phyloP scores from a whole-genome alignment of 2,329 filamentous ascomycete genomes.

The Pseudohalonectria lignicola region DNA sequence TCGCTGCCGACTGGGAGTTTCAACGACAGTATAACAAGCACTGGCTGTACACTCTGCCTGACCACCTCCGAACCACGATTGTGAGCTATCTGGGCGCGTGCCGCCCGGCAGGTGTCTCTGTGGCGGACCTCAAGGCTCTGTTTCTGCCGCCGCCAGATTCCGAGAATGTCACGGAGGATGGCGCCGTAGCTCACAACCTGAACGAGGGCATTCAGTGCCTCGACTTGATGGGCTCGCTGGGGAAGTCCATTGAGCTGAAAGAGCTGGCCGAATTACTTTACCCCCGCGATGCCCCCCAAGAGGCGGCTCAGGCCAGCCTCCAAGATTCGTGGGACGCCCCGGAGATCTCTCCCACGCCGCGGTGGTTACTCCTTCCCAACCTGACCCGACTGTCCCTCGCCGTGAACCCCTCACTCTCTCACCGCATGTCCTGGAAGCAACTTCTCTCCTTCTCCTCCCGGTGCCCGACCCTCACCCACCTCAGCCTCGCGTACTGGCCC shows the following conservation, averaged over 20 bases:
- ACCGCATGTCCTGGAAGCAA: conserved; percentile 43
- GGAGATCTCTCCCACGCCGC: conserved; percentile 17
- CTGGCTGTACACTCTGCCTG: conserved; percentile 44
- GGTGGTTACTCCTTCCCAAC: conserved; percentile 36
- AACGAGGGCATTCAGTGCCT: conserved; percentile 39
- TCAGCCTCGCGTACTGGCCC: conserved; percentile 53
- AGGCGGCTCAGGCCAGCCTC: conserved; percentile 11
- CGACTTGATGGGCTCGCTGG: conserved; percentile 42
- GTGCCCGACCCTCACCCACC: conserved; percentile 43
- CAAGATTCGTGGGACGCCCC: conserved; percentile 44
- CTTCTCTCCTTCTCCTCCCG: conserved; percentile 42
- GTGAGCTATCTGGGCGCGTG: conserved; percentile 36
- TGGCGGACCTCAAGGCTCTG: conserved; percentile 37
- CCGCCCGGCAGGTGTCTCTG: conserved; percentile 32
- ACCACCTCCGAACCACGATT: conserved; percentile 37
- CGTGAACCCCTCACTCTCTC: conserved; percentile 23
- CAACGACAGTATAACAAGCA: conserved; percentile 45
- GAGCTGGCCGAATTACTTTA: conserved; percentile 41
- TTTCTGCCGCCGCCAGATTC: conserved; percentile 22
- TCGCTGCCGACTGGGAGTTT: conserved; percentile 43
- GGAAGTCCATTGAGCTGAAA: conserved; percentile 37
- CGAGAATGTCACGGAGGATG: conserved; percentile 8
- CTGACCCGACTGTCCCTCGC: conserved; percentile 52
- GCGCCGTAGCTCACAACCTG: conserved; percentile 14
- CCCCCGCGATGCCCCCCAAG: conserved; percentile 13